A percentile compares a stretch with the other conserved stretches of the same genome.
phyloP scores from a whole-genome alignment of 257 asterid genomes.

The Nicotiana tabacum region DNA sequence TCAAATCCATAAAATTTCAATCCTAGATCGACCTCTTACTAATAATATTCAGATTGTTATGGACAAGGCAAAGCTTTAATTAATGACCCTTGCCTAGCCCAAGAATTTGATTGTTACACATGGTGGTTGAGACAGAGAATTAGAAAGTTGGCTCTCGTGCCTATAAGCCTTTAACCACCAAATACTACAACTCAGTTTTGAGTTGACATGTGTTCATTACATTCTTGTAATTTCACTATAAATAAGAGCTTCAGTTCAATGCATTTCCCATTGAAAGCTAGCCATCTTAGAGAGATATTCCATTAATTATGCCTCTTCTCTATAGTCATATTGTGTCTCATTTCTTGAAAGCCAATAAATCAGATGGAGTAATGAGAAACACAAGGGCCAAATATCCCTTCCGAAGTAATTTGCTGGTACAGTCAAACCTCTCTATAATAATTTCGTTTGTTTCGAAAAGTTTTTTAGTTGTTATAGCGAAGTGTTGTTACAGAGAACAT shows the following conservation, averaged over 20 bases:
- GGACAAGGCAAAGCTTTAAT: no score
- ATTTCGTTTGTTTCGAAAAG: no score
- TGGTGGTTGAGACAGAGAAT: neutral
- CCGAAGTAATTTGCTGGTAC: neutral
- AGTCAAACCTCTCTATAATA: no score
- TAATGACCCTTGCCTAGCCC: no score
- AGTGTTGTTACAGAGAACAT: no score
- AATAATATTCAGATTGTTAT: no score
- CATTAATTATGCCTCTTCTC: neutral
- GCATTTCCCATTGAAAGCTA: neutral
- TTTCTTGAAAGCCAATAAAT: neutral
- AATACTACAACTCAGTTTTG: neutral
- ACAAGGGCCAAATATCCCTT: neutral
- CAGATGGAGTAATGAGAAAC: neutral
- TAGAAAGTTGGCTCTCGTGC: slow-evolving; percentile 7
- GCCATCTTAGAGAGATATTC: neutral
- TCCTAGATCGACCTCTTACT: no score
- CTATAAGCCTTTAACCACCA: neutral
- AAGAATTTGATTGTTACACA: neutral
- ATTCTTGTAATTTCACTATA: neutral
- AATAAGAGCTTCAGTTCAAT: neutral
- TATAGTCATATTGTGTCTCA: neutral
- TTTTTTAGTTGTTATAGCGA: no score
- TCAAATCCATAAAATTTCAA: no score
- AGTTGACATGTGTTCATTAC: neutral